A percentile compares a stretch with the other conserved stretches of the same genome.
Conservation (phyloP, 352 stramenopile genomes). For the Aphanomyces stellatus region DNA sequence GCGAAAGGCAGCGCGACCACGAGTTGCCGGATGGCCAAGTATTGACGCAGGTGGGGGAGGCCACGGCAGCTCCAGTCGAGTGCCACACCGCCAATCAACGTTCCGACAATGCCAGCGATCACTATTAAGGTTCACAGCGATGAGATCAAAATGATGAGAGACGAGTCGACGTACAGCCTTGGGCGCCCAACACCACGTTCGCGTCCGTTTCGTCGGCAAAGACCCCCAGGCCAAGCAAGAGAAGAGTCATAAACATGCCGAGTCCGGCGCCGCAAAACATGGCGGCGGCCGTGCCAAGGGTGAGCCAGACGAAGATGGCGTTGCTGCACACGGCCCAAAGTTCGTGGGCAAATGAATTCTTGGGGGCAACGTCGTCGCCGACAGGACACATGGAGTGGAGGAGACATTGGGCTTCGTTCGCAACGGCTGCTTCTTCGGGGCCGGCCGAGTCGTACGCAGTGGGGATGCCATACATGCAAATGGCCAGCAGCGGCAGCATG, state of each 20-base stretch:
- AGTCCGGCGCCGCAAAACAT: not conserved
- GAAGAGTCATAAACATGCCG: not conserved
- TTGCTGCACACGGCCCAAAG: not conserved
- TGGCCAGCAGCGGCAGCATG: not conserved
- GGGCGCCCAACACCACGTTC: not conserved
- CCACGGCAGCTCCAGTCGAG: conserved; percentile 45
- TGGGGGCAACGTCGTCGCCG: not conserved
- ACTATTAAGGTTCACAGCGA: conserved; percentile 58
- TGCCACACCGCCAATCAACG: conserved; percentile 77
- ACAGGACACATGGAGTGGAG: not conserved
- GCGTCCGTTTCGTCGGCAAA: not conserved
- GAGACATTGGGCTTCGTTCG: not conserved
- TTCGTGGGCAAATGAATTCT: not conserved
- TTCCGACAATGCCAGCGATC: conserved; percentile 80
- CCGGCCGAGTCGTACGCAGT: not conserved
- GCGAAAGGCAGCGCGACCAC: not conserved
- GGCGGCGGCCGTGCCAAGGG: not conserved
- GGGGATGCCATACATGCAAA: not conserved
- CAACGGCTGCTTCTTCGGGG: not conserved
- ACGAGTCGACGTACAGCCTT: not conserved
- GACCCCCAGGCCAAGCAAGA: not conserved
- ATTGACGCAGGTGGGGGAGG: conserved; percentile 19
- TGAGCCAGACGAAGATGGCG: not conserved
- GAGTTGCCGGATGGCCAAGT: not conserved
- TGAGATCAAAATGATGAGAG: not conserved